Base-by-base conservation (phyloP, 1,139 yeast species). In the Suzukiozyma palmioleophila region DNA sequence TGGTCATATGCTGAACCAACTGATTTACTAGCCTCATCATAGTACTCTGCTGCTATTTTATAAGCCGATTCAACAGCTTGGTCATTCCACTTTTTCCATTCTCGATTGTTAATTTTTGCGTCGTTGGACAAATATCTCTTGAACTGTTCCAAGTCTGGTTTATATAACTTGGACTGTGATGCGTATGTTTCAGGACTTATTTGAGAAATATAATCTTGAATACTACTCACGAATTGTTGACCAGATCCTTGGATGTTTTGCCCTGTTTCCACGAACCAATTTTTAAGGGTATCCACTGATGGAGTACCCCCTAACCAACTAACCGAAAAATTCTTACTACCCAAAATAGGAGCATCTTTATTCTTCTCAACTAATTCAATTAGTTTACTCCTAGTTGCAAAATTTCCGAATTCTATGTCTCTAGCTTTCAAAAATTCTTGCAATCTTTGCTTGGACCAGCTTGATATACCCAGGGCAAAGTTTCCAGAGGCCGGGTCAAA, bases 401-500 rank as follows among this genome's bases (percentile, higher is more conserved):
- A 62, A 26, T 62, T 59, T 16, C 81, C 75, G 37, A 70, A 63
- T 12, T 64, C 53, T 26, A 79, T 61, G 22, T 74, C 75, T 46
- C 86, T 74, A 7, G 76, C 66, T 36, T 67, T 69, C 44, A 81
- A 62, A 53, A 74, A 81, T 26, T 71, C 66, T 51, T 64, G 69
- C 44, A 81, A 66, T 40, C 76, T 64, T 24, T 64, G 69, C 49
- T 69, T 69, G 22, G 75, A 60, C 79, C 79, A 74, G 22, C 55
- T 55, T 36, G 73, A 73, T 36, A 74, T 57, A 25, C 73, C 75
- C 36, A 68, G 54, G 41, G 70, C 54, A 45, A 73, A 73, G 1
- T 77, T 69, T 3, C 25, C 33, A 31, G 33, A 13, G 22, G 22
- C 22, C 7, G 22, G 22, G 7, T 18, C 22, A 7, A 4, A 5